Percentiles rank a stretch among this genome's conserved stretches.
Conservation (phyloP, 2,329 filamentous ascomycete genomes). For the Aspergillus aculeatinus region DNA sequence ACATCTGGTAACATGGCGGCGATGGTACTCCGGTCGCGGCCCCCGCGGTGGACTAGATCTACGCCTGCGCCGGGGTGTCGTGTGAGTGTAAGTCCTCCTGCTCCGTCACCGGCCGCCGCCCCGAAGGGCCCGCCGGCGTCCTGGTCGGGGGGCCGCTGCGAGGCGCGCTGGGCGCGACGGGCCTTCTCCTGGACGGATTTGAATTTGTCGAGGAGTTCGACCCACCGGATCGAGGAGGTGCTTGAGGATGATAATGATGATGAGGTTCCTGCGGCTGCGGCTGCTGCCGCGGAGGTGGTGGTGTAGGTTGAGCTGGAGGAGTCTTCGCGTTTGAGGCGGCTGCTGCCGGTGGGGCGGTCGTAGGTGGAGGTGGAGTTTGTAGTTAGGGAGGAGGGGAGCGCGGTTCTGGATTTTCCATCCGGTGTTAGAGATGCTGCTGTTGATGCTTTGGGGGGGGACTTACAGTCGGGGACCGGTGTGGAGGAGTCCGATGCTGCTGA, state of each 20-base stretch:
- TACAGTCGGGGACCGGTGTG: conserved; percentile 80
- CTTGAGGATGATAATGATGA: conserved; percentile 44
- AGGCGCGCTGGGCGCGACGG: conserved; percentile 64
- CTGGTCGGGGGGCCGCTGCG: conserved; percentile 47
- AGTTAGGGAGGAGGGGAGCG: conserved; percentile 28
- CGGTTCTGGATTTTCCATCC: conserved; percentile 11
- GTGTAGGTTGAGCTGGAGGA: conserved; percentile 53
- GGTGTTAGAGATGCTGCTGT: conserved; percentile 8
- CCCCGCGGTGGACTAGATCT: neutral
- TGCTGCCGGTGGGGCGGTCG: conserved; percentile 61
- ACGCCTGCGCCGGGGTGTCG: neutral
- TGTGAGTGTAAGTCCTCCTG: conserved; percentile 13
- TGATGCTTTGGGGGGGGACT: conserved; percentile 42
- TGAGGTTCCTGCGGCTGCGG: conserved; percentile 74
- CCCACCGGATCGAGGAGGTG: conserved; percentile 80
- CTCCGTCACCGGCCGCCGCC: conserved; percentile 20
- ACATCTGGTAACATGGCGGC: conserved; percentile 30
- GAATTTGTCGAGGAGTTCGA: conserved; percentile 92
- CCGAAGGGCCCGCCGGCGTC: conserved; percentile 44
- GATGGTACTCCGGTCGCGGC: conserved; percentile 28
- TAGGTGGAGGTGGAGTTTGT: conserved; percentile 59
- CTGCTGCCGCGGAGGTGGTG: conserved; percentile 58
- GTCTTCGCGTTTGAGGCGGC: conserved; percentile 80
- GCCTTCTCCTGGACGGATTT: conserved; percentile 84
- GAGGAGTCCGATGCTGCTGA: conserved; percentile 93